Evolutionary conservation across 73 alveolate species (phyloP).

Genomic region (Loxodes magnus): DNA sequence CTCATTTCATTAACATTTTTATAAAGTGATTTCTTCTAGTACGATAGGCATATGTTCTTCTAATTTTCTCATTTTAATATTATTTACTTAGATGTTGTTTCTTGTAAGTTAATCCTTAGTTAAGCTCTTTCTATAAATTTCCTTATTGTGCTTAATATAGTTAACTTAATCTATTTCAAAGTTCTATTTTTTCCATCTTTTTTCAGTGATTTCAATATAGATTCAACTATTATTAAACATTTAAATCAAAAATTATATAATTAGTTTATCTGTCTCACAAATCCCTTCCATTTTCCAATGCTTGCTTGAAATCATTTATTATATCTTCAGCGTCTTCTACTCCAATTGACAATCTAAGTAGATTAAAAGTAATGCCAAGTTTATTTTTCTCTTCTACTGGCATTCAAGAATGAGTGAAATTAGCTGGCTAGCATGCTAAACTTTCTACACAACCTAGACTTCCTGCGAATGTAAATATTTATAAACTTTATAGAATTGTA

Average conservation of each 20-base stretch:
- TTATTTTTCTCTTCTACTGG: constrained; percentile 66
- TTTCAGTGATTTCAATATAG: too few relatives aligned
- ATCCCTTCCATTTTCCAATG: constrained; percentile 55
- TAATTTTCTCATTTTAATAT: too few relatives aligned
- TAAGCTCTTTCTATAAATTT: too few relatives aligned
- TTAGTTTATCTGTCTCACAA: too few relatives aligned
- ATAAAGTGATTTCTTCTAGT: too few relatives aligned
- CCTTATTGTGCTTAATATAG: not conserved
- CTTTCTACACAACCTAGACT: constrained; percentile 65
- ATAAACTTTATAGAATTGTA: constrained; percentile 39
- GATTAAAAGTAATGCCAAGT: constrained; percentile 61
- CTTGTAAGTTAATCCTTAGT: too few relatives aligned
- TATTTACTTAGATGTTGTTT: too few relatives aligned
- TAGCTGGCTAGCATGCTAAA: constrained; percentile 68
- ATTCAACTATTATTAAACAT: too few relatives aligned
- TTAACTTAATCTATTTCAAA: not conserved
- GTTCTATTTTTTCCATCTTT: too few relatives aligned
- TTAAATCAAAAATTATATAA: too few relatives aligned
- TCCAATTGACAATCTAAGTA: constrained; percentile 76
- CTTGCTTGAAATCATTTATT: constrained; percentile 68
- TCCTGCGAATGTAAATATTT: constrained; percentile 50
- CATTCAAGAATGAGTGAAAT: constrained; percentile 72
- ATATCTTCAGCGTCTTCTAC: constrained; percentile 72
- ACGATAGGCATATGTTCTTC: too few relatives aligned
- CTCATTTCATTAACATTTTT: too few relatives aligned